Conservation (phyloP, 2,329 filamentous ascomycete species). For the Penicillium brevicompactum region DNA sequence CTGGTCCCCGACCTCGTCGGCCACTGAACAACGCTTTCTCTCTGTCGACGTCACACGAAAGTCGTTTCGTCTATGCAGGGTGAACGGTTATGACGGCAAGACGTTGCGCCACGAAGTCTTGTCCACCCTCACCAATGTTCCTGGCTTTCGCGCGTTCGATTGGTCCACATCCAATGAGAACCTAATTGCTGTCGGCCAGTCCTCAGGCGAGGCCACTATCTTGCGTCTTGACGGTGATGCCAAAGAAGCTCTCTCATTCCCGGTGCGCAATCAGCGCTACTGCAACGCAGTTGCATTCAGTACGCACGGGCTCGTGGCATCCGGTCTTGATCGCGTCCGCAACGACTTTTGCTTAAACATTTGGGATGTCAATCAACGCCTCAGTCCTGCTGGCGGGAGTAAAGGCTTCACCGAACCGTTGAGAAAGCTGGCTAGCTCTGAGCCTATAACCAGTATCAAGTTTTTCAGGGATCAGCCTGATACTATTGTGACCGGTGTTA, state of each 20-base stretch:
- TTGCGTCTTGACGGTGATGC: constrained; percentile 56
- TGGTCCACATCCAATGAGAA: constrained; percentile 63
- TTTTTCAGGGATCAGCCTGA: constrained; percentile 64
- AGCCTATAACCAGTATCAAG: constrained; percentile 65
- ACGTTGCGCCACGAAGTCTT: constrained; percentile 56
- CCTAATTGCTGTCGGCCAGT: constrained; percentile 62
- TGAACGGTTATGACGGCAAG: constrained; percentile 43
- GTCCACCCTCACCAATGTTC: constrained; percentile 57
- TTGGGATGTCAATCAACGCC: constrained; percentile 60
- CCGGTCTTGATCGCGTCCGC: constrained; percentile 63
- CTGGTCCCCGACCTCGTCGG: constrained; percentile 63
- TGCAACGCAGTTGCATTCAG: constrained; percentile 68
- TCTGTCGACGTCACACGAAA: constrained; percentile 63
- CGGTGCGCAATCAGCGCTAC: constrained; percentile 63
- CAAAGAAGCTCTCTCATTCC: constrained; percentile 54
- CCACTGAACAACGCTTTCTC: constrained; percentile 58
- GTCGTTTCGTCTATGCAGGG: constrained; percentile 59
- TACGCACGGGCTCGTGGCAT: constrained; percentile 58
- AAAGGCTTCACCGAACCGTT: constrained; percentile 52
- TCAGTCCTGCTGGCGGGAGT: constrained; percentile 34
- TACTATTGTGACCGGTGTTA: constrained; percentile 62
- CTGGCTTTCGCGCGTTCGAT: constrained; percentile 66
- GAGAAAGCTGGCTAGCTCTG: constrained; percentile 61
- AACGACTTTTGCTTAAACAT: constrained; percentile 68
- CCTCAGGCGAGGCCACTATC: constrained; percentile 63